phyloP scores from a whole-genome alignment of 139 green algal genomes.

The Chlamydomonas incerta region DNA sequence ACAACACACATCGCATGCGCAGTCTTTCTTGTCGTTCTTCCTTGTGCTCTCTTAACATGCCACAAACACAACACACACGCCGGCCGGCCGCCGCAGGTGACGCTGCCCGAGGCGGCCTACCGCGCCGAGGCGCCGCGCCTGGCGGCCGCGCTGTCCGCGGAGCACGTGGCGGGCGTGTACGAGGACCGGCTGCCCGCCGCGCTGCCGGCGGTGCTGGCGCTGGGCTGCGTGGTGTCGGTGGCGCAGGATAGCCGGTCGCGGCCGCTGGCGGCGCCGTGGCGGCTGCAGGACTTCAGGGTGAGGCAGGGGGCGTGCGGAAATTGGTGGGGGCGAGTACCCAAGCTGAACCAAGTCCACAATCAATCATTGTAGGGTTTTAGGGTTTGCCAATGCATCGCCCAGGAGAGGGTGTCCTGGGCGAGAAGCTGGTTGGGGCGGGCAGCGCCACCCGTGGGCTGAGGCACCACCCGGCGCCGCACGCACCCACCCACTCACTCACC shows the following conservation, averaged over 20 bases:
- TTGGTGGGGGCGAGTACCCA: too few relatives aligned
- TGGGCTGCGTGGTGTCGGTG: conserved; percentile 85
- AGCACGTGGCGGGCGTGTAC: conserved; percentile 74
- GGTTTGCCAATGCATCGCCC: too few relatives aligned
- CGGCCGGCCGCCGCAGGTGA: conserved; percentile 63
- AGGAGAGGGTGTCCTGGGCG: too few relatives aligned
- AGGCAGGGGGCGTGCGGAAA: background rate
- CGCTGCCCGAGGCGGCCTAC: conserved; percentile 79
- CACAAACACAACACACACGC: too few relatives aligned
- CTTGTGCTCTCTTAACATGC: too few relatives aligned
- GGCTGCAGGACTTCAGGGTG: conserved; percentile 80
- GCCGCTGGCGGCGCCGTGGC: conserved; percentile 69
- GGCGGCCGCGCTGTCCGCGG: conserved; percentile 54
- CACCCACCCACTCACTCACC: background rate
- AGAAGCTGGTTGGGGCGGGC: too few relatives aligned
- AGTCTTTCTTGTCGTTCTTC: too few relatives aligned
- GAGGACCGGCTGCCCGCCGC: conserved; percentile 82
- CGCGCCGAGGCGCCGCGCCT: conserved; percentile 52
- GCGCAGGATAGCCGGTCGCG: conserved; percentile 45
- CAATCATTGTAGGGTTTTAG: too few relatives aligned
- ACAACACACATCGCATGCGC: too few relatives aligned
- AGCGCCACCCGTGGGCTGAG: too few relatives aligned
- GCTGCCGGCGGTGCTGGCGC: conserved; percentile 70
- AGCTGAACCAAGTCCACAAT: too few relatives aligned
- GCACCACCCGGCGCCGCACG: too few relatives aligned